Conservation (phyloP, 495 filamentous ascomycete genomes). For the Paragyromitra xinjiangensis region DNA sequence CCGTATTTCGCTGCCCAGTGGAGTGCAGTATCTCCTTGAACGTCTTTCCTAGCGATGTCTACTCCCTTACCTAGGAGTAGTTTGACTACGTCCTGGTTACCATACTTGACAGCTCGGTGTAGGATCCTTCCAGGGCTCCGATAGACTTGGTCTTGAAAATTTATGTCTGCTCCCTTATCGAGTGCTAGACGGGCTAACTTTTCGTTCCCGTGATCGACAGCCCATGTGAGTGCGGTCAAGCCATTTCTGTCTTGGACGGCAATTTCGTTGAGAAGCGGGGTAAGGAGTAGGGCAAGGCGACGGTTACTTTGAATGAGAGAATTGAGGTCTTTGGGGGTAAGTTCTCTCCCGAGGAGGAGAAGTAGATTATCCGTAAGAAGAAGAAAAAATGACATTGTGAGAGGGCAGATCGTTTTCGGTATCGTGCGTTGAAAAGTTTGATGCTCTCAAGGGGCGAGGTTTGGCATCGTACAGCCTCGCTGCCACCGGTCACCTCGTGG, state of each 20-base stretch:
- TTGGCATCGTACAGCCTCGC: slow-evolving; percentile 29
- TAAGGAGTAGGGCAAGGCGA: slow-evolving; percentile 28
- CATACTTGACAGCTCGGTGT: slow-evolving; percentile 46
- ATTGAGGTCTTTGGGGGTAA: slow-evolving; percentile 36
- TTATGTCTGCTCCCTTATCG: slow-evolving; percentile 43
- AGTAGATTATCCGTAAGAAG: slow-evolving; percentile 29
- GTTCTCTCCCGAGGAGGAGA: slow-evolving; percentile 21
- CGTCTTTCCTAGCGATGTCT: slow-evolving; percentile 39
- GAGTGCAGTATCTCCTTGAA: slow-evolving; percentile 46
- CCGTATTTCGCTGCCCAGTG: slow-evolving; percentile 51
- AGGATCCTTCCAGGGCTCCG: slow-evolving; percentile 38
- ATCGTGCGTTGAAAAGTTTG: slow-evolving; percentile 21
- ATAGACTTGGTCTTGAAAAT: slow-evolving; percentile 49
- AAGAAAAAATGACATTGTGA: slow-evolving; percentile 32
- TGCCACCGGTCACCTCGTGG: slow-evolving; percentile 16
- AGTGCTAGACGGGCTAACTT: slow-evolving; percentile 35
- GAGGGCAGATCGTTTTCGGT: background rate
- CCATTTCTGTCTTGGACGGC: slow-evolving; percentile 32
- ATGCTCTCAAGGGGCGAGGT: slow-evolving; percentile 16
- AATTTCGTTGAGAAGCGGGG: slow-evolving; percentile 49
- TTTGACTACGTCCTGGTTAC: slow-evolving; percentile 36
- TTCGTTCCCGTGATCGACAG: slow-evolving; percentile 46
- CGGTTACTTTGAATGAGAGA: slow-evolving; percentile 39
- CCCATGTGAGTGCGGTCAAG: slow-evolving; percentile 45
- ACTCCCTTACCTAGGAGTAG: slow-evolving; percentile 31